phyloP scores from a whole-genome alignment of 495 filamentous ascomycete species.

The Daldinia vernicosa region DNA sequence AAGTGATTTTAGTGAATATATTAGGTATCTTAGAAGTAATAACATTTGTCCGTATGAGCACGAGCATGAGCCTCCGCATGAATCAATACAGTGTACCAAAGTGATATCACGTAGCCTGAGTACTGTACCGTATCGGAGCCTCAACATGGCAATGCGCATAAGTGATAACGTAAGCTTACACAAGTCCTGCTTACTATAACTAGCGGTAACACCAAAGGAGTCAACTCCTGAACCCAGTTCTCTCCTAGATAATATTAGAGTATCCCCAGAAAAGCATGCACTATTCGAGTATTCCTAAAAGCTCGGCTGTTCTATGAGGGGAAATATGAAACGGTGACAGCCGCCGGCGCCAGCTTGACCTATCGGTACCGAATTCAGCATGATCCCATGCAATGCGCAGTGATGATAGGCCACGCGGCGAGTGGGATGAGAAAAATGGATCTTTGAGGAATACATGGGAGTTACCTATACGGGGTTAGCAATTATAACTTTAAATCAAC shows the following conservation, averaged over 20 bases:
- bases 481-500: not conserved
- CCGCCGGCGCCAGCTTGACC: not conserved
- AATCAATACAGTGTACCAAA: not conserved
- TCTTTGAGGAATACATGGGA: not conserved
- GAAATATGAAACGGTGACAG: not conserved
- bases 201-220: not conserved
- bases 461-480: not conserved
- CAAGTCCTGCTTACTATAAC: not conserved
- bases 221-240: not conserved
- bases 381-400: not conserved
- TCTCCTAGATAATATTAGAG: not conserved
- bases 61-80: not conserved
- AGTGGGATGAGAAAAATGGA: not conserved
- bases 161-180: slow-evolving; percentile 1
- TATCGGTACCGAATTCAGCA: not conserved
- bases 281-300: not conserved
- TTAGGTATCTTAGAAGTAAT: not conserved
- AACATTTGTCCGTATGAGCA: not conserved
- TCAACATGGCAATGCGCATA: not conserved
- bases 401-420: not conserved
- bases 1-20: too few species aligned
- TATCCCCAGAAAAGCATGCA: not conserved
- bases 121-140: not conserved
- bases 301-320: not conserved
- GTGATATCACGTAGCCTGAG: not conserved